Conservation (phyloP, 2,329 filamentous ascomycete species). For the Neonectria hederae region DNA sequence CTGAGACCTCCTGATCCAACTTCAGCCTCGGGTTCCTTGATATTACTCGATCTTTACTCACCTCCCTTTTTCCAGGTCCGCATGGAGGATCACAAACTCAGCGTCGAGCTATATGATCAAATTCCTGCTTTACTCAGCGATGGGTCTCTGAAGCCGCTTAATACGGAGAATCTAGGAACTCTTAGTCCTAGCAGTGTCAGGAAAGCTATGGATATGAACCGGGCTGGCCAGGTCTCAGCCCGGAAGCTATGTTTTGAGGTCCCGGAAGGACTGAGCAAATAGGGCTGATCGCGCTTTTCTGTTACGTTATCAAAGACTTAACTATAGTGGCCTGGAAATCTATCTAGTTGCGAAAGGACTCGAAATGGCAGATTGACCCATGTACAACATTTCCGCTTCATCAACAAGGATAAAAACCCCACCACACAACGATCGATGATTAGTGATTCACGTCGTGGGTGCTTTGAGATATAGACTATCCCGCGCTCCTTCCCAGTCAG, state of each 20-base stretch:
- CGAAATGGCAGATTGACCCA: background rate
- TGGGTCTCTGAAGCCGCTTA: background rate
- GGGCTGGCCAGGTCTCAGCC: constrained; percentile 20
- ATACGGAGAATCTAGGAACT: background rate
- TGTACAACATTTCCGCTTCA: no score
- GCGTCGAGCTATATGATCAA: constrained; percentile 8
- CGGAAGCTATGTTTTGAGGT: constrained; percentile 29
- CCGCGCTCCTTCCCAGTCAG: no score
- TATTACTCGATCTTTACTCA: background rate
- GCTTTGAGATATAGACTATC: no score
- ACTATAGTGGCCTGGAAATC: background rate
- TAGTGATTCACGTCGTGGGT: no score
- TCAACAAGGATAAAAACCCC: no score
- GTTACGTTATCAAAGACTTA: background rate
- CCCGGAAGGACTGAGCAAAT: background rate
- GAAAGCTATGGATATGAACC: constrained; percentile 28
- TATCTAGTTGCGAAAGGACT: background rate
- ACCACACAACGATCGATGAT: no score
- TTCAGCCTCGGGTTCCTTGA: background rate
- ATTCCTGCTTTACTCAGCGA: background rate
- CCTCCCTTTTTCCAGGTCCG: constrained; percentile 11
- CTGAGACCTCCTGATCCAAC: background rate
- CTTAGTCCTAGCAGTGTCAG: background rate
- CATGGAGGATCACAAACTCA: constrained; percentile 26
- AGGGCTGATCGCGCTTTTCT: no score